Base-by-base conservation (phyloP, 306 rosid species). In the Abrus pulchellus region DNA sequence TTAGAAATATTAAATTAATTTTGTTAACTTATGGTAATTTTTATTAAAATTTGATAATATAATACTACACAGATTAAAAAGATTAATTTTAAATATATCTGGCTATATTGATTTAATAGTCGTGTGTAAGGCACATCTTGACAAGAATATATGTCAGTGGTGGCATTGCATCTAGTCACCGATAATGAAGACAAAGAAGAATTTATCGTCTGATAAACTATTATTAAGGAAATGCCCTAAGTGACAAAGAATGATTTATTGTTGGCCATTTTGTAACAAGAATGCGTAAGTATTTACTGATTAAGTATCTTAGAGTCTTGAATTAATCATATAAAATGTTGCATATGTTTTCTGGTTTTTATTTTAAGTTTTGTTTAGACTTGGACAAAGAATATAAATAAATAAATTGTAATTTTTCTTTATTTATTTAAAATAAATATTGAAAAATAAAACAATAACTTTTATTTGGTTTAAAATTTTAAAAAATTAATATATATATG, bases 231-330 rank as follows among this genome's bases (percentile, higher is more conserved):
- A 40, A 45, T 32, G 30, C 2, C 6, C 57, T 53, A 14, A 30
- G 54, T 68, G 55, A 52, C 74, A 28, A 56, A 28, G 45, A n/a
- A 45, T 67, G 13, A 52, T 13, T 57, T 59, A 59, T 74, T 43
- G 56, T 74, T 57, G 45, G 68, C 68, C 68, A 74, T 44, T 74
- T 74, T 43, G 68, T 43, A 32, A 10, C 28, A 38, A 2, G 61
- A 36, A 68, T n/a, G 60, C n/a, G 13, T 67, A 43, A 55, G n/a
- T 40, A 13, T 68, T 38, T 47, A 55, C 5, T 48, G 12, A 45
- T 40, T 77, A 65, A 66, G 45, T 41, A 14, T 36, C 75, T n/a
- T 38, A n/a, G 6, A 14, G 70, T 40, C 68, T 34, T 36, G 14
- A 40, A 64, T 20, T 64, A 64, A 64, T 38, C 70, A 38, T 62